A percentile compares a stretch with the other conserved stretches of the same genome.
Evolutionary conservation across 257 asterid species (phyloP).

Genomic region (Echium plantagineum): DNA sequence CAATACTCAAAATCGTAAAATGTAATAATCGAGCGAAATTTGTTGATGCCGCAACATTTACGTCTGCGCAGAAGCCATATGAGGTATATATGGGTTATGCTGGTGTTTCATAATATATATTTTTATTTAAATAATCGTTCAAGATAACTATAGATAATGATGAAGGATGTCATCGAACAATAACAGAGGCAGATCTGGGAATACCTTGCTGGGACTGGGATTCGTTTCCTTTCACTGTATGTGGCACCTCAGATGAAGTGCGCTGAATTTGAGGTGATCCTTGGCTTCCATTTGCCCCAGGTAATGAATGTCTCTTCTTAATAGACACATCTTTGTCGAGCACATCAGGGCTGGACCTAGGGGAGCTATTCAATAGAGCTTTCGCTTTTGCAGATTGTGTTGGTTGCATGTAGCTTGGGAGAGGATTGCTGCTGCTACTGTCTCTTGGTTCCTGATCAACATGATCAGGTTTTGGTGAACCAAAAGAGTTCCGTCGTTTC

Average conservation of each 20-base stretch:
- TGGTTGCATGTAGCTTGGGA: constrained; percentile 98
- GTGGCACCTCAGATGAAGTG: constrained; percentile 66
- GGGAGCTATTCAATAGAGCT: constrained; percentile 62
- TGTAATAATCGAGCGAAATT: no score
- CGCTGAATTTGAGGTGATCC: constrained; percentile 79
- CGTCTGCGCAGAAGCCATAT: no score
- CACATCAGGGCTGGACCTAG: constrained; percentile 90
- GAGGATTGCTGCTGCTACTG: constrained; percentile 52
- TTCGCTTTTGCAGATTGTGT: constrained; percentile 96
- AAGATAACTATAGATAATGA: background rate
- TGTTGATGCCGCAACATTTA: no score
- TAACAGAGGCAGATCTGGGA: background rate
- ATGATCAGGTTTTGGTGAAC: constrained; percentile 44
- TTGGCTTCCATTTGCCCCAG: constrained; percentile 64
- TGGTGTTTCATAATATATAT: no score
- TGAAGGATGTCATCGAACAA: background rate
- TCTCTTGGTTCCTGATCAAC: constrained; percentile 82
- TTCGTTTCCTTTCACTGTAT: constrained; percentile 52
- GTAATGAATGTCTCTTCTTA: constrained; percentile 78
- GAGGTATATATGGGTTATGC: no score
- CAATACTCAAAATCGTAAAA: no score
- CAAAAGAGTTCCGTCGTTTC: constrained; percentile 63
- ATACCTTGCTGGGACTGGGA: constrained; percentile 80
- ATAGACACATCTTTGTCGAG: constrained; percentile 52
- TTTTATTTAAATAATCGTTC: no score